These are phyloP conservation scores for Tulasnella sp. DNA, from an alignment of 768 basidiomycete genomes.

Conservation along the genomic window DNA sequence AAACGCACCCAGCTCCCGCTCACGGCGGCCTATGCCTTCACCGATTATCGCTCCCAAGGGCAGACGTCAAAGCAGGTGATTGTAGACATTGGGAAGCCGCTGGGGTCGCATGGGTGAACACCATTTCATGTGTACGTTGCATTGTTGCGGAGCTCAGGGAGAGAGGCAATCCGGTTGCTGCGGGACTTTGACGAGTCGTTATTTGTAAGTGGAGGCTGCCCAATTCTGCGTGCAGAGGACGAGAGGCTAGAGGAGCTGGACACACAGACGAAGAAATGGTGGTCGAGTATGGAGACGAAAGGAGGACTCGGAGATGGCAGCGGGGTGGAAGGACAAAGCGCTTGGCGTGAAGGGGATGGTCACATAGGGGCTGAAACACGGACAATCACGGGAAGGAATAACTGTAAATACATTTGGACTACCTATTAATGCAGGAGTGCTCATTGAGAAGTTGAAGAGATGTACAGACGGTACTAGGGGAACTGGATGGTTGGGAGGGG, in stretches of 20 bases:
- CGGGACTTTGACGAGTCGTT: slow-evolving; percentile 29
- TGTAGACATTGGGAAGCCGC: slow-evolving; percentile 34
- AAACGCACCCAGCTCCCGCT: slow-evolving; percentile 19
- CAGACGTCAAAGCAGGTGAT: slow-evolving; percentile 27
- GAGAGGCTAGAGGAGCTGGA: slow-evolving; percentile 20
- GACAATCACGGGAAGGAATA: too few species aligned
- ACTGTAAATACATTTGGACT: too few species aligned
- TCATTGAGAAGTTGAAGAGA: too few species aligned
- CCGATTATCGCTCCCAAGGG: slow-evolving; percentile 22
- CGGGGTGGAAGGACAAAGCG: too few species aligned
- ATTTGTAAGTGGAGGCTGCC: slow-evolving; percentile 27
- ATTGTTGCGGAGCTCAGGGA: slow-evolving; percentile 31
- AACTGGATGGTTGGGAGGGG: background rate
- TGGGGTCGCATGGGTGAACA: slow-evolving; percentile 24
- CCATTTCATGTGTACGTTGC: slow-evolving; percentile 39
- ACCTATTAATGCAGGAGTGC: too few species aligned
- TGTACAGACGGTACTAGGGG: too few species aligned
- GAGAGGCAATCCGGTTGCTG: slow-evolving; percentile 30
- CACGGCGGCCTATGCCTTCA: slow-evolving; percentile 22
- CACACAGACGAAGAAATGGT: background rate
- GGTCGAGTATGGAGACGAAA: too few species aligned
- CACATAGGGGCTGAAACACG: too few species aligned
- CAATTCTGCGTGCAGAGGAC: slow-evolving; percentile 26
- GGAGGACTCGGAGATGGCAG: too few species aligned
- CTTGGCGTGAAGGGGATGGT: too few species aligned